phyloP scores from a whole-genome alignment of 257 asterid species.

The Fraxinus anomala region DNA sequence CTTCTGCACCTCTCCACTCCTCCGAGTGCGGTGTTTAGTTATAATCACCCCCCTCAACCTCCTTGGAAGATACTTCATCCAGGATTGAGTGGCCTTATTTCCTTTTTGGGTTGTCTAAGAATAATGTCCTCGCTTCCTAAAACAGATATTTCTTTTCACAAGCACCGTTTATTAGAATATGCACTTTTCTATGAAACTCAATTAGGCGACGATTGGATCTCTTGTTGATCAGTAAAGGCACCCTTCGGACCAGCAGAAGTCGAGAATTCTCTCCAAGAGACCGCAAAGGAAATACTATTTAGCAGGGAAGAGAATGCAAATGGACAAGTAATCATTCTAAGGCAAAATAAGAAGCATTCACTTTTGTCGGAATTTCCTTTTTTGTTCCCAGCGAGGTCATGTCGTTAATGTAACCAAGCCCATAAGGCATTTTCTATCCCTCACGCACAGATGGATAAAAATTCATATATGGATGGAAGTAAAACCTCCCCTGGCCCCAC shows the following conservation, averaged over 20 bases:
- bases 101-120: background rate
- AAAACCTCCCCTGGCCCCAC: too few species aligned
- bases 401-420: too few species aligned
- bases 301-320: too few species aligned
- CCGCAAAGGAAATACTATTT: too few species aligned
- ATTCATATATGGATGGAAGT: too few species aligned
- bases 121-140: background rate
- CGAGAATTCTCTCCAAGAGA: background rate
- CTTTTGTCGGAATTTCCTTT: too few species aligned
- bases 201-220: background rate
- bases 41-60: background rate
- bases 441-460: too few species aligned
- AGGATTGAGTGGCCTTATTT: background rate
- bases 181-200: too few species aligned
- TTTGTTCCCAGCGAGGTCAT: too few species aligned
- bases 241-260: background rate
- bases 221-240: background rate
- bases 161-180: background rate
- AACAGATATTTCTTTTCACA: background rate
- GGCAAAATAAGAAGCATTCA: too few species aligned
- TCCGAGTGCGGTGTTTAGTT: background rate
- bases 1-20: background rate
- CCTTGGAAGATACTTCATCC: background rate
- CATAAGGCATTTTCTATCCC: too few species aligned
- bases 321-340: too few species aligned